A percentile compares a stretch with the other conserved stretches of the same genome.
phyloP scores from a whole-genome alignment of 352 stramenopile genomes.

The Phytopythium boreale region DNA sequence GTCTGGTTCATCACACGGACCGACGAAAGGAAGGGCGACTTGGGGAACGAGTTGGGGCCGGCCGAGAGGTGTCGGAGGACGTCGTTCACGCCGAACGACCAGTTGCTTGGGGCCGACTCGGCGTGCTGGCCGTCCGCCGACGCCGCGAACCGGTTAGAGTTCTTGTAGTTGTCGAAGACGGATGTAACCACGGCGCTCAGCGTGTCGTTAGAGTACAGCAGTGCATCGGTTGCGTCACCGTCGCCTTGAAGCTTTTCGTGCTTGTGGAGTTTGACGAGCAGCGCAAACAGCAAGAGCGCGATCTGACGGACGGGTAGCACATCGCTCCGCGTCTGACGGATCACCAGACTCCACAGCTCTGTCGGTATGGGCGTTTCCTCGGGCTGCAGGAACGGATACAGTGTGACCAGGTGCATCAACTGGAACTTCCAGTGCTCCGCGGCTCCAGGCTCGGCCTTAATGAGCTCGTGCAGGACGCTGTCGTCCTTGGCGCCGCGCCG shows the following conservation, averaged over 20 bases:
- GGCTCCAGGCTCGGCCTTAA: conserved; percentile 32
- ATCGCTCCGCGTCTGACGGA: conserved; percentile 51
- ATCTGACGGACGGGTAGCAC: conserved; percentile 64
- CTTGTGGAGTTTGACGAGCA: conserved; percentile 52
- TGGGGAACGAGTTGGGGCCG: conserved; percentile 40
- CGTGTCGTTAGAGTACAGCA: conserved; percentile 48
- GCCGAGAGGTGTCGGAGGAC: conserved; percentile 50
- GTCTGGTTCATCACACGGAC: conserved; percentile 56
- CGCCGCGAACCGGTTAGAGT: conserved; percentile 49
- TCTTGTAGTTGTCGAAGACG: conserved; percentile 63
- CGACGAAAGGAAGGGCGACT: conserved; percentile 43
- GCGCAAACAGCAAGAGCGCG: conserved; percentile 43
- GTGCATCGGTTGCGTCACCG: conserved; percentile 16
- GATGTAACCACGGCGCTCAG: conserved; percentile 28
- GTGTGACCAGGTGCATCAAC: conserved; percentile 62
- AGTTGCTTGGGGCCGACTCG: conserved; percentile 61
- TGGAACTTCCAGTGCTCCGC: conserved; percentile 77
- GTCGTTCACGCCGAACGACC: conserved; percentile 74
- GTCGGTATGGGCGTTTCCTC: conserved; percentile 37
- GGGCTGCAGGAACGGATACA: conserved; percentile 61
- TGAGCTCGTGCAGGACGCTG: conserved; percentile 9
- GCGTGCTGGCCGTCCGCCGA: conserved; percentile 60
- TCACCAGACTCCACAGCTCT: conserved; percentile 46
- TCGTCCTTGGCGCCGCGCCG: not conserved
- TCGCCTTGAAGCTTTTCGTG: conserved; percentile 5